These are phyloP conservation scores for Paramecium pentaurelia DNA, from an alignment of 73 alveolate genomes.

Conservation along the genomic window DNA sequence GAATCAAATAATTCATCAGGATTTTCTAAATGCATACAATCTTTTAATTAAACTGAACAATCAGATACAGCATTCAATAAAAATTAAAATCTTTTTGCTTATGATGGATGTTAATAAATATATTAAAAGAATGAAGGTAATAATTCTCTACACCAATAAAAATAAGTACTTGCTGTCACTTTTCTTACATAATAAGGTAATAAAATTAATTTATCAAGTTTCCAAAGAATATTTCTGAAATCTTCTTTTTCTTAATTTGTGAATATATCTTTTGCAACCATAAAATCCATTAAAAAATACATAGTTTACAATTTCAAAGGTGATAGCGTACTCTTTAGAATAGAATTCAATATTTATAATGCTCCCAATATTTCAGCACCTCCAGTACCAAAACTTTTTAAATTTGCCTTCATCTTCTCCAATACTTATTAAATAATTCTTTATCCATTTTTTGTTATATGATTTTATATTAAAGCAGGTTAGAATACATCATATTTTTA, in stretches of 20 bases:
- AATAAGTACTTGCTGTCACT: conserved; percentile 78
- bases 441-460: neutral
- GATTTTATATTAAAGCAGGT: conserved; percentile 43
- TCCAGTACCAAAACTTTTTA: conserved; percentile 37
- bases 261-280: conserved; percentile 25
- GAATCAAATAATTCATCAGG: conserved; percentile 78
- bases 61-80: conserved; percentile 79
- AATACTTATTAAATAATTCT: neutral
- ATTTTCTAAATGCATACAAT: conserved; percentile 75
- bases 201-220: conserved; percentile 39
- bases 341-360: neutral
- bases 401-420: neutral
- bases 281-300: conserved; percentile 4
- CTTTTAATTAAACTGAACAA: conserved; percentile 68
- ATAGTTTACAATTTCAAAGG: conserved; percentile 40
- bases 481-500: conserved; percentile 22
- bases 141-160: conserved; percentile 84
- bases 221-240: conserved; percentile 37
- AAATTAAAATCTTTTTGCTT: conserved; percentile 70
- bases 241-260: conserved; percentile 1
- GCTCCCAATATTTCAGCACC: conserved; percentile 32
- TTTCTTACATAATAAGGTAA: conserved; percentile 60
- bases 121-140: conserved; percentile 68
- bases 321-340: neutral
- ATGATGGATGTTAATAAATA: conserved; percentile 63